Evolutionary conservation across 352 stramenopile species (phyloP), one percentile per base, ranked within the genome.

Genomic region (Phytopythium vexans): DNA sequence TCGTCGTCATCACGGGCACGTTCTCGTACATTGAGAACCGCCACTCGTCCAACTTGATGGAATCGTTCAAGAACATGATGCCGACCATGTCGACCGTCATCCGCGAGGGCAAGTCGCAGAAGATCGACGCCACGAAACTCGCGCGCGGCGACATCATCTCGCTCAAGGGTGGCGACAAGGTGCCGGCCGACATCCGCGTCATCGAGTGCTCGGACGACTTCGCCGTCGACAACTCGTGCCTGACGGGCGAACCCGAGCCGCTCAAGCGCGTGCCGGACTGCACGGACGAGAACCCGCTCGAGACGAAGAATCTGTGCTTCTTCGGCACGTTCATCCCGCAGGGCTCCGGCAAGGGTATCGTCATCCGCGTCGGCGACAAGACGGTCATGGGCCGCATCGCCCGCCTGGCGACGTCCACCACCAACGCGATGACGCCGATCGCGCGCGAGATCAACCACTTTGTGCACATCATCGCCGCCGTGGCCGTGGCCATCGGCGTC

Each of bases 141-240:
- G 83, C 96, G 6, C 68, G 72, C 35, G 92, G 92, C 33, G 92
- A 98, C 60, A 70, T 98, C n/a, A 72, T 98, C 21, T 40, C 87
- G 16, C 58, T 98, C 6, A 92, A 96, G 49, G 82, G 72, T 34
- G 92, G 91, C 35, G 88, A 98, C 62, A 92, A 98, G 62, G 92
- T 99, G 0, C 88, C 96, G 7, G 96, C 95, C 3, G 96, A 99
- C 63, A 79, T 99, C 27, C 89, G 89, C 15, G 74, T 99, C 48
- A 62, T 99, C 16, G 80, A 98, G 51, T 89, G 82, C 56, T 96
- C 89, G 14, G 89, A 98, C 72, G 91, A 98, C 52, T 70, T 98
- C 36, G 78, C 94, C n/a, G 87, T 96, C 3, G 83, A 96, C 51
- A 92, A 96, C 60, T 88, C 86, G 47, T 90, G 67, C 53, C 65